A percentile compares a stretch with the other conserved stretches of the same genome.
Conservation (phyloP, 495 filamentous ascomycete genomes). For the Durotheca rogersii region DNA sequence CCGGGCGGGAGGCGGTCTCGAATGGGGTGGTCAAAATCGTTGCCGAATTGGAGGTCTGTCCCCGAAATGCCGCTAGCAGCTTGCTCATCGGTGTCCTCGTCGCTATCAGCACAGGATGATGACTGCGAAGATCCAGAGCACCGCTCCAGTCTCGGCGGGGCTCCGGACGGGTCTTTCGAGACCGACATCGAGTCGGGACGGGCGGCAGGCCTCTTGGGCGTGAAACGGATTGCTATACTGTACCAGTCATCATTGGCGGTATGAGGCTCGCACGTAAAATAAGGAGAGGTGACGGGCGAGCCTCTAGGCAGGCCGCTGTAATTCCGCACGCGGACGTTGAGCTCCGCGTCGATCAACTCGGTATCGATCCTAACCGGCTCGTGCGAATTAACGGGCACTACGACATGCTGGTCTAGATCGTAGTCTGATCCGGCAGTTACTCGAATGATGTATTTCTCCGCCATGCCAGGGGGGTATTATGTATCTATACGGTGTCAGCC, state of each 20-base stretch:
- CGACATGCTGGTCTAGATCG: constrained; percentile 61
- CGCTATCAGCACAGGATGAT: constrained; percentile 7
- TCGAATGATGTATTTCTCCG: constrained; percentile 66
- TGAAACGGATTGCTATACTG: constrained; percentile 73
- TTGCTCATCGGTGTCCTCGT: constrained; percentile 16
- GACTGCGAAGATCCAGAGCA: constrained; percentile 4
- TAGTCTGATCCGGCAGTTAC: constrained; percentile 77
- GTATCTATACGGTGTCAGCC: background rate
- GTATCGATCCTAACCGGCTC: constrained; percentile 58
- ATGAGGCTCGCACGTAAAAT: constrained; percentile 73
- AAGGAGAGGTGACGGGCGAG: constrained; percentile 62
- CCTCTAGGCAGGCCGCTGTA: constrained; percentile 58
- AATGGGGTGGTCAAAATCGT: constrained; percentile 88
- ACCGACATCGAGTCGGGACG: background rate
- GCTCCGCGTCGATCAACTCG: constrained; percentile 57
- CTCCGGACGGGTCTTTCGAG: constrained; percentile 10
- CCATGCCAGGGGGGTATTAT: constrained; percentile 39
- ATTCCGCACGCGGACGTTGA: constrained; percentile 69
- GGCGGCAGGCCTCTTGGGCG: constrained; percentile 55
- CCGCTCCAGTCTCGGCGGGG: constrained; percentile 3
- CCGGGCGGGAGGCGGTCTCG: constrained; percentile 82
- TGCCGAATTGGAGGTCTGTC: constrained; percentile 80
- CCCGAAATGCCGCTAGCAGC: constrained; percentile 54
- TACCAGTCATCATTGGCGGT: constrained; percentile 68
- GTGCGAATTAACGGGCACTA: constrained; percentile 70